Percentiles rank a stretch among this genome's conserved stretches.
These are phyloP conservation scores for Irpex sp. DNA, from an alignment of 1,284 basidiomycete genomes.

Conservation along the genomic window DNA sequence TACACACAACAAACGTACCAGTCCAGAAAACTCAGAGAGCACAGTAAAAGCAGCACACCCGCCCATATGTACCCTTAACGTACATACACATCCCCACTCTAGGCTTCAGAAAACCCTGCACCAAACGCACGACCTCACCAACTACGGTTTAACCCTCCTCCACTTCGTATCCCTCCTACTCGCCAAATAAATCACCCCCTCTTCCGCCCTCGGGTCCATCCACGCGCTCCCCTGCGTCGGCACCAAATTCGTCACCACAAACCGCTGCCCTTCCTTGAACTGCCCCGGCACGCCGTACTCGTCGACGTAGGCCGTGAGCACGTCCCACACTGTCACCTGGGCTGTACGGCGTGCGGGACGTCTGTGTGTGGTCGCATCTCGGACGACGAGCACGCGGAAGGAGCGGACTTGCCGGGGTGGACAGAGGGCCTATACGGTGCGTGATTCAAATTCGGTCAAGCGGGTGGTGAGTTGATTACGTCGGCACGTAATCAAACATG, in stretches of 20 bases:
- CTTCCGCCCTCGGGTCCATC: conserved; percentile 20
- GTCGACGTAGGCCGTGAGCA: conserved; percentile 42
- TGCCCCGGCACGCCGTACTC: conserved; percentile 48
- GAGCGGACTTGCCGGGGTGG: conserved; percentile 76
- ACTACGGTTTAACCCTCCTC: conserved; percentile 14
- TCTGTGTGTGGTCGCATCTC: conserved; percentile 58
- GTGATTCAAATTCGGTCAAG: too few species aligned
- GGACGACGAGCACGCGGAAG: conserved; percentile 75
- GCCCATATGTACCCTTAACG: background rate
- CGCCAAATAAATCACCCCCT: conserved; percentile 22
- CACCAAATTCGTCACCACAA: conserved; percentile 41
- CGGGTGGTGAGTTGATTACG: too few species aligned
- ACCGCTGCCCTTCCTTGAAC: conserved; percentile 65
- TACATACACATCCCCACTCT: too few species aligned
- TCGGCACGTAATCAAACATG: background rate
- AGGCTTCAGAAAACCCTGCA: too few species aligned
- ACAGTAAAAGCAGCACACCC: background rate
- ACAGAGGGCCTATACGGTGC: too few species aligned
- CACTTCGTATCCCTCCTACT: conserved; percentile 21
- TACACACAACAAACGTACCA: too few species aligned
- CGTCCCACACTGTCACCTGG: conserved; percentile 85
- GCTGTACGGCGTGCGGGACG: conserved; percentile 53
- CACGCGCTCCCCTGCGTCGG: conserved; percentile 23
- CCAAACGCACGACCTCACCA: too few species aligned
- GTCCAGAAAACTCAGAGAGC: too few species aligned